Base-by-base conservation (phyloP, 306 rosid species). In the Cicer cuneatum region DNA sequence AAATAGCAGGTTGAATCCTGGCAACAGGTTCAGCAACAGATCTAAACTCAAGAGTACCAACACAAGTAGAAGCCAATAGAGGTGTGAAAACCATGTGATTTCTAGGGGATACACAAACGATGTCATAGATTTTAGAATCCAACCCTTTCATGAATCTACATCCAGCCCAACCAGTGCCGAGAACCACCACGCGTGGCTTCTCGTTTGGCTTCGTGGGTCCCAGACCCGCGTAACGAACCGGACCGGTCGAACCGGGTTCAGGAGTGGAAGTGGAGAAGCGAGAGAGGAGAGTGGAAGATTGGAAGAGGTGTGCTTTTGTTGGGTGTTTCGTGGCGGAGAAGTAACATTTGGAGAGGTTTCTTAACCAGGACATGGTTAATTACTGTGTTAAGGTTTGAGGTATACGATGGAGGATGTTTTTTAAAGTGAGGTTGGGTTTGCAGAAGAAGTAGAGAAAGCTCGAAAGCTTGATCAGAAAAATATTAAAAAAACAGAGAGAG, bases 61-160 rank as follows among this genome's bases (percentile, higher is more conserved):
- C 99, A 12, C 99, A 94, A 0, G 99, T 94, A 12, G 99, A 94
- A 51, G 99, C 99, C 85, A 94, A 77, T 39, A 94, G 86, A 19
- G 99, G 99, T 5, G 99, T 94, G 80, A 94, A 92, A 2, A 94
- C 99, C 99, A 94, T 94, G 72, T 94, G 99, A 35, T 94, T 94
- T 45, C 99, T 86, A 42, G 97, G 99, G 6, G 99, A 92, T n/a
- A 94, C 96, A 46, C 99, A 94, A 38, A 92, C 96, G 67, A 94
- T 81, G 78, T 94, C 99, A 76, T 92, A 94, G 39, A 68, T 46
- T 37, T 52, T 10, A 7, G 99, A 80, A 66, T 94, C 95, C 69
- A 94, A 47, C 0, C 86, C 96, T 56, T 94, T 94, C 97, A 94
- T 86, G 24, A 92, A 76, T 59, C 99, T 74, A 73, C 96, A 88